Base-by-base conservation (phyloP, 2,329 filamentous ascomycete genomes). In the Pseudocercospora vitis region DNA sequence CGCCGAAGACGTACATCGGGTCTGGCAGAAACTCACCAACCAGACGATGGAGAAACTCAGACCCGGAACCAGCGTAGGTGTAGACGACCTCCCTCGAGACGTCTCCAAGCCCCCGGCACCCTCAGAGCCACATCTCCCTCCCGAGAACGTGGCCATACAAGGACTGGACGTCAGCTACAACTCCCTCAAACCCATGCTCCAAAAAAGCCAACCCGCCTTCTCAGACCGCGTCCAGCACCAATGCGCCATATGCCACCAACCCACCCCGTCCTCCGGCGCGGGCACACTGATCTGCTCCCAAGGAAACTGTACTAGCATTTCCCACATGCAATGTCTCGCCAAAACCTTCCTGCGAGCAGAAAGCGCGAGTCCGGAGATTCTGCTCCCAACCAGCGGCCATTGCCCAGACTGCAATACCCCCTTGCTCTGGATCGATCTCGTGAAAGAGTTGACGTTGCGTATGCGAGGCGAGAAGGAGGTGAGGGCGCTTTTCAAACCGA, bases 381-480 rank as follows among this genome's bases (percentile, higher is more conserved):
- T 65, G 2, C 45, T 65, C 5, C 92, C 92, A 0, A 76, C 81
- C 1, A 68, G 77, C 28, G 91, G 90, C 2, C 70, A 64, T 2
- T 97, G 92, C 72, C 89, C 89, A 0, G 73, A 74, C 16, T 97
- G 92, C 66, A 72, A 77, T 1, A 75, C 76, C 0, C 70, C 76
- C 3, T 73, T 91, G 1, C 69, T 77, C 47, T 97, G 92, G 92
- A 76, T 78, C 0, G 81, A 87, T 44, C 82, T 96, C 73, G 87
- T 95, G 74, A 91, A 85, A 67, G 91, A 95, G 68, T 72, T 95
- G 62, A 94, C 81, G 47, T 73, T 96, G 45, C 80, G 92, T 26
- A 76, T 82, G 29, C 80, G 89, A 19, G 91, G 87, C 0, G 71
- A 79, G 50, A 86, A 87, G 53, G 86, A 91, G 60, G 74, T 91